Evolutionary conservation across 2,329 filamentous ascomycete species (phyloP), one percentile per base, ranked within the genome.

Genomic region (Colletotrichum tanaceti): DNA sequence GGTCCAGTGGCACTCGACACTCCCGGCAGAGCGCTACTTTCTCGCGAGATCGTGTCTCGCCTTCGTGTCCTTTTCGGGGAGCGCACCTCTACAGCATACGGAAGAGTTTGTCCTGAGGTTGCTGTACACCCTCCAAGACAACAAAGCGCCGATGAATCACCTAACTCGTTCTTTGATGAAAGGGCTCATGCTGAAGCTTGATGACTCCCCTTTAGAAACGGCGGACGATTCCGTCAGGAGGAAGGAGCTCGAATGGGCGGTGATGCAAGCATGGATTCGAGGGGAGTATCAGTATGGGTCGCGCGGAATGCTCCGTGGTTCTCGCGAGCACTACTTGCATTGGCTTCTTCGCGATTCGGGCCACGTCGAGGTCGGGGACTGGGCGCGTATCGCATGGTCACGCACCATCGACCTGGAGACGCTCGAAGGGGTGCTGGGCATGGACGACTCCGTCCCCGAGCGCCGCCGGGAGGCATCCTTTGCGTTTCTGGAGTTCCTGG

Each of bases 71-170:
- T 7, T 24, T 11, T 11, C 3, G 3, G 9, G 4, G n/a, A 5
- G 2, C 9, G 5, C 0, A 6, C 18, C n/a, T 3, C 22, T 24
- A 5, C 14, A 24, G 9, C 11, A 5, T 2, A 20, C 20, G 44
- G 9, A 22, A 4, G 39, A 44, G 6, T 20, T 32, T 7, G 5
- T 44, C 4, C 6, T 35, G 3, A 32, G 41, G 24, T 35, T 44
- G 4, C 1, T 58, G 22, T 32, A 20, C 4, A 58, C 41, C 20
- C 2, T 24, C 1, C 14, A 28, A 3, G 53, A 39, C 28, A 13
- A 28, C 4, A 10, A 2, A 6, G 14, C 18, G 7, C 11, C 5
- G 4, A 4, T 3, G 3, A 2, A 32, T 7, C 0, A 16, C n/a
- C 5, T 28, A 6, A 43, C 4, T 2, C 14, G 7, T 24, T 13